Evolutionary conservation across 176 grass and related monocot genomes (phyloP).

Genomic region (Carex pumila): DNA sequence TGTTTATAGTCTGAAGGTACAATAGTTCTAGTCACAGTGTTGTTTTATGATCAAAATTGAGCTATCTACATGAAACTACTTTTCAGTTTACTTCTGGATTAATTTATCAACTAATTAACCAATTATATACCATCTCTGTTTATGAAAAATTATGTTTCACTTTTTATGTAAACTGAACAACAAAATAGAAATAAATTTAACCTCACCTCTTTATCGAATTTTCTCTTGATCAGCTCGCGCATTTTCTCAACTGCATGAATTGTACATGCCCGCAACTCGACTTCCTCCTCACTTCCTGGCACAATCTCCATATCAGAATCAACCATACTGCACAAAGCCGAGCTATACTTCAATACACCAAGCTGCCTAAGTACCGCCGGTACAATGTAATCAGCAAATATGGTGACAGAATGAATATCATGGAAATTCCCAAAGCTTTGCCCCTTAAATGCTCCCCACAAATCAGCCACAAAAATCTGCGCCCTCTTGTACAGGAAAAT

Average conservation of each 20-base stretch:
- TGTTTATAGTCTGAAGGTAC: background rate
- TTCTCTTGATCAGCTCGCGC: slow-evolving; percentile 66
- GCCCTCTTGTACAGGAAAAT: slow-evolving; percentile 97
- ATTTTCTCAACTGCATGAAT: slow-evolving; percentile 90
- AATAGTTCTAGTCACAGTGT: background rate
- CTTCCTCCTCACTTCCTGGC: slow-evolving; percentile 80
- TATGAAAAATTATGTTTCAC: background rate
- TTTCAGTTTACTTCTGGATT: background rate
- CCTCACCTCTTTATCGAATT: slow-evolving; percentile 76
- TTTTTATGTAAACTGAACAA: background rate
- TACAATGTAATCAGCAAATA: slow-evolving; percentile 89
- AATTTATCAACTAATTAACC: background rate
- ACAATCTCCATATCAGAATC: slow-evolving; percentile 70
- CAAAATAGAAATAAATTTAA: slow-evolving; percentile 7
- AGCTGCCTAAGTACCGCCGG: slow-evolving; percentile 80
- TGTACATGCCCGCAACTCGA: slow-evolving; percentile 85
- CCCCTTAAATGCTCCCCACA: slow-evolving; percentile 93
- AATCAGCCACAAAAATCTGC: slow-evolving; percentile 91
- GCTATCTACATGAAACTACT: background rate
- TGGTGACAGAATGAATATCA: slow-evolving; percentile 69
- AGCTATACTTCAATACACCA: slow-evolving; percentile 80
- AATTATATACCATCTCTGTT: background rate
- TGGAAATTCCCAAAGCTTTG: slow-evolving; percentile 60
- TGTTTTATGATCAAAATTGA: background rate
- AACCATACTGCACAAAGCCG: slow-evolving; percentile 43